Evolutionary conservation across 192 early-diverging fungal species (phyloP), one percentile per base, ranked within the genome.

Genomic region (Coemansia sp.): DNA sequence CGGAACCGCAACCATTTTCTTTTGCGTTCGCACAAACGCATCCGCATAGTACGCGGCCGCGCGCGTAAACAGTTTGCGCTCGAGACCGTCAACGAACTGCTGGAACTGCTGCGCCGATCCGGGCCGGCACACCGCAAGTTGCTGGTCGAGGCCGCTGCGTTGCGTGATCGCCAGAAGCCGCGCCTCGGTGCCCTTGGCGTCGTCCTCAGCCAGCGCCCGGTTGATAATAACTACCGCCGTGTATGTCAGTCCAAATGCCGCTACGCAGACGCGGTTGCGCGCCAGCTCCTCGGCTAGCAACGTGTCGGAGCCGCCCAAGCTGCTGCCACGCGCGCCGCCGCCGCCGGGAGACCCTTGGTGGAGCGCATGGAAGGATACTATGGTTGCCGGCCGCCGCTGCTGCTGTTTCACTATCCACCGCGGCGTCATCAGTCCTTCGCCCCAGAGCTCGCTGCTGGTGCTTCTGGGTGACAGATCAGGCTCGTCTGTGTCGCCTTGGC

Each of bases 211-310:
- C 23, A 33, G 52, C 6, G 66, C 67, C 4, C 78, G 62, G 45
- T 41, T 63, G 35, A 72, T 61, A 1, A 81, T 61, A 4, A 81
- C 56, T 11, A 81, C 73, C 1, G 66, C 73, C 17, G 64, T 64
- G 50, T 81, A 81, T 0, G 70, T 34, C 17, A 81, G 56, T 1
- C 70, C 73, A 22, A 33, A 66, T 1, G 78, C 48, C 7, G 78
- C 73, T 49, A 72, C 11, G 9, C 78, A 81, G 22, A 81, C 69
- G 36, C 78, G 73, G 49, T 71, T 75, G 64, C 78, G 78, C 57
- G 78, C 78, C 22, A 81, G 50, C 29, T 75, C 78, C 35, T 65
- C 69, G 9, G 53, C 68, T 29, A 68, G 15, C 55, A 23, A 34
- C 15, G 58, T 29, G n/a, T 77, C 69, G n/a, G 55, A 35, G 1